A percentile compares a stretch with the other conserved stretches of the same genome.
phyloP scores from a whole-genome alignment of 2,329 filamentous ascomycete genomes.

The Venturia effusa region DNA sequence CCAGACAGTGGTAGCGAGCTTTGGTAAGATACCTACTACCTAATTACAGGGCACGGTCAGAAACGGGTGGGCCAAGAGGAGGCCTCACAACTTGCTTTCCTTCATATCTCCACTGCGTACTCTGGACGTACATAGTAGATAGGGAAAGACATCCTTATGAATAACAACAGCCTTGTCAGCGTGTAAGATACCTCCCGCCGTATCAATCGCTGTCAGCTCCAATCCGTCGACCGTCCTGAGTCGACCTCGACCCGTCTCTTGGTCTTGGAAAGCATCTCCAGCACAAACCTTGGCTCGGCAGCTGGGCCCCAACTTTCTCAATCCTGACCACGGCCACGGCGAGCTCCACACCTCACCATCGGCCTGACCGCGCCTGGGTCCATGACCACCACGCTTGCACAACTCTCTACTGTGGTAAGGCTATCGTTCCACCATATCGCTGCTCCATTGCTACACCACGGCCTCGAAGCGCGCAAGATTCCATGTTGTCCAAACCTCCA shows the following conservation, averaged over 20 bases:
- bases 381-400: not conserved
- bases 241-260: too few relatives aligned
- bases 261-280: not conserved
- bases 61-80: not conserved
- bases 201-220: too few relatives aligned
- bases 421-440: not conserved
- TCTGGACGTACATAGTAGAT: too few relatives aligned
- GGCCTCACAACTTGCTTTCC: too few relatives aligned
- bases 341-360: not conserved
- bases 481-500: slow-evolving; percentile 1
- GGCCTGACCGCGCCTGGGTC: not conserved
- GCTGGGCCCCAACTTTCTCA: too few relatives aligned
- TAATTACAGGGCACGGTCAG: not conserved
- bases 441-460: not conserved
- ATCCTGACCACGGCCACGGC: not conserved
- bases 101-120: too few relatives aligned
- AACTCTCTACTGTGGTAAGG: too few relatives aligned
- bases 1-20: not conserved
- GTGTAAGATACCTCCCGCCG: too few relatives aligned
- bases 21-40: not conserved
- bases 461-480: not conserved
- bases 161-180: too few relatives aligned
- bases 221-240: too few relatives aligned
- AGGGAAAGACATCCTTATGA: too few relatives aligned
- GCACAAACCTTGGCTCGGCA: too few relatives aligned